Conservation (phyloP, 495 filamentous ascomycete genomes). For the Trypethelium eluteriae region DNA sequence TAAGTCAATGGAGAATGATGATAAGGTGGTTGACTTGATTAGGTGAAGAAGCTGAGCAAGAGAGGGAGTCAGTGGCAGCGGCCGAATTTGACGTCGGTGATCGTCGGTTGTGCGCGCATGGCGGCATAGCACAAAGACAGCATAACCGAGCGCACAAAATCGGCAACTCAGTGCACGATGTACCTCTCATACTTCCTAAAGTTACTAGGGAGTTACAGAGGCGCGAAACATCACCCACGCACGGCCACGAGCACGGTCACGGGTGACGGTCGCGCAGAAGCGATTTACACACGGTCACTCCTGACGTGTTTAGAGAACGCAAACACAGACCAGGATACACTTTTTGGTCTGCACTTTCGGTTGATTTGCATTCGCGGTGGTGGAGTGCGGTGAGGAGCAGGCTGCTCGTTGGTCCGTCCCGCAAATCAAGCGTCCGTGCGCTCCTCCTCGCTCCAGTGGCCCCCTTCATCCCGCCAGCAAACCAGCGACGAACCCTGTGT, state of each 20-base stretch:
- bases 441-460: background rate
- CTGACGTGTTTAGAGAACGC: background rate
- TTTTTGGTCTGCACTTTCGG: background rate
- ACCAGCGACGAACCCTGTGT: background rate
- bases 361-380: background rate
- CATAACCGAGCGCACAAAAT: conserved; percentile 2
- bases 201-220: background rate
- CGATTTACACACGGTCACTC: background rate
- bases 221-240: background rate
- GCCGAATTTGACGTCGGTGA: conserved; percentile 11
- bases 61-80: background rate
- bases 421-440: background rate
- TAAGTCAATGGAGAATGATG: background rate
- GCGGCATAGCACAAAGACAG: background rate
- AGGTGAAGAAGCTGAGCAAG: background rate
- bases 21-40: background rate
- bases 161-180: background rate
- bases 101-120: conserved; percentile 11
- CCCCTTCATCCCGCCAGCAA: background rate
- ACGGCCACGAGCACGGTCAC: background rate
- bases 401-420: background rate
- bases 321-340: background rate
- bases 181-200: background rate
- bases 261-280: background rate
- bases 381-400: background rate